Conservation (phyloP, 257 asterid species). For the Solanum chmielewskii region DNA sequence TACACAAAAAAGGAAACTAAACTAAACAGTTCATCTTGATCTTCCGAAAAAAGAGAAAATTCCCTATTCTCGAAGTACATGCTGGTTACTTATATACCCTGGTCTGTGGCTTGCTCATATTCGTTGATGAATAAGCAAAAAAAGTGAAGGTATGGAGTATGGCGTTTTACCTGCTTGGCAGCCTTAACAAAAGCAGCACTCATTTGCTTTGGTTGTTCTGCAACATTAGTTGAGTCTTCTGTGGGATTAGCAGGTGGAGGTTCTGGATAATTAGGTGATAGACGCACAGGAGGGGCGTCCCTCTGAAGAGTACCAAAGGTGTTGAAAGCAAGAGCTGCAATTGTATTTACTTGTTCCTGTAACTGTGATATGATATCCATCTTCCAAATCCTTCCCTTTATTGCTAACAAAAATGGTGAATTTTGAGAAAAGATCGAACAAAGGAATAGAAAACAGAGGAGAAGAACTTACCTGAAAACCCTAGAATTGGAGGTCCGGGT, state of each 20-base stretch:
- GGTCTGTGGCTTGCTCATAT: not conserved
- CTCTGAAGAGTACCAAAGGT: conserved; percentile 79
- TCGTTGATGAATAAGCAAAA: not conserved
- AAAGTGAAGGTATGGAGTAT: not conserved
- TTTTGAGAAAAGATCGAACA: not conserved
- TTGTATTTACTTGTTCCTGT: conserved; percentile 70
- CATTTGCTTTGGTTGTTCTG: conserved; percentile 72
- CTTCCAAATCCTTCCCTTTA: not conserved
- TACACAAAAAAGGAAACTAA: not conserved
- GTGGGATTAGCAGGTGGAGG: conserved; percentile 41
- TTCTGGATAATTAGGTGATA: conserved; percentile 80
- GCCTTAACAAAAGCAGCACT: conserved; percentile 81
- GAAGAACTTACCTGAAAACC: not conserved
- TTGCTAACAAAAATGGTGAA: not conserved
- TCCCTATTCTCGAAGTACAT: not conserved
- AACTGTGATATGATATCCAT: conserved; percentile 86
- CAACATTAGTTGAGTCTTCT: conserved; percentile 46
- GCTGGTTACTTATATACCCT: not conserved
- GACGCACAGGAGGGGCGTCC: conserved; percentile 62
- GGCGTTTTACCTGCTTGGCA: conserved; percentile 53
- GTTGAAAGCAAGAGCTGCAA: conserved; percentile 70
- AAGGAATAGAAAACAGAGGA: not conserved
- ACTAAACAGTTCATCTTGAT: not conserved
- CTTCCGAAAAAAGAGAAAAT: not conserved
- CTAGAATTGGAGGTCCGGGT: not conserved